Percentiles rank a stretch among this genome's conserved stretches.
Conservation (phyloP, 2,329 filamentous ascomycete genomes). For the Xylariaceae sp. region DNA sequence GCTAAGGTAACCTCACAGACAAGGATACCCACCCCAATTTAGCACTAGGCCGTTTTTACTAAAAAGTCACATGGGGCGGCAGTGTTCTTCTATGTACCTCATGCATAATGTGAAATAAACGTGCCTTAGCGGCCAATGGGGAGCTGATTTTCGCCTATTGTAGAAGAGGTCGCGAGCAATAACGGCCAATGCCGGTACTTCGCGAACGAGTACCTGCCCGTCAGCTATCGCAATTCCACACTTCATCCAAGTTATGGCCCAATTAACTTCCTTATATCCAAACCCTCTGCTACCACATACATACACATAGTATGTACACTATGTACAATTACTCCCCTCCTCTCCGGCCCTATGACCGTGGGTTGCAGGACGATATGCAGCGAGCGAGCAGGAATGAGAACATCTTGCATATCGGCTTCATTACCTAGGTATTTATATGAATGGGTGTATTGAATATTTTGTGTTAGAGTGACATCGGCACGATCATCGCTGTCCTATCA, state of each 20-base stretch:
- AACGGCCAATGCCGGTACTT: slow-evolving; percentile 27
- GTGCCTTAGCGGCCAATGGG: slow-evolving; percentile 31
- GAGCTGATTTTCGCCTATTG: slow-evolving; percentile 6
- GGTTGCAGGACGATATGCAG: slow-evolving; percentile 26
- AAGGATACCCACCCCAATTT: slow-evolving; percentile 27
- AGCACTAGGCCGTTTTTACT: slow-evolving; percentile 21
- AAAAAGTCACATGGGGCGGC: slow-evolving; percentile 28
- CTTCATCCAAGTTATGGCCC: slow-evolving; percentile 31
- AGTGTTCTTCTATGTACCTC: slow-evolving; percentile 2
- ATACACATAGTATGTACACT: neutral
- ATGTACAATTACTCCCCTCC: slow-evolving; percentile 21
- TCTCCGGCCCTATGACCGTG: slow-evolving; percentile 31
- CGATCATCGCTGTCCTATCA: slow-evolving; percentile 27
- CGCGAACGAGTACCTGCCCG: slow-evolving; percentile 4
- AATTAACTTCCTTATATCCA: slow-evolving; percentile 23
- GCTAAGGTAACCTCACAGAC: slow-evolving; percentile 21
- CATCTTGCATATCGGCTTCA: slow-evolving; percentile 32
- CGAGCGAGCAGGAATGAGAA: slow-evolving; percentile 27
- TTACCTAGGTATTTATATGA: slow-evolving; percentile 5
- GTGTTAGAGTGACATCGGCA: slow-evolving; percentile 25
- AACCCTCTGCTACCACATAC: slow-evolving; percentile 7
- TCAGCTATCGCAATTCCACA: slow-evolving; percentile 24
- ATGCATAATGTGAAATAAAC: slow-evolving; percentile 32
- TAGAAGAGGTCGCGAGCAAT: slow-evolving; percentile 18
- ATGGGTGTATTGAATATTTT: slow-evolving; percentile 28